Base-by-base conservation (phyloP, 108 stramenopile species). In the Tribonema minus region DNA sequence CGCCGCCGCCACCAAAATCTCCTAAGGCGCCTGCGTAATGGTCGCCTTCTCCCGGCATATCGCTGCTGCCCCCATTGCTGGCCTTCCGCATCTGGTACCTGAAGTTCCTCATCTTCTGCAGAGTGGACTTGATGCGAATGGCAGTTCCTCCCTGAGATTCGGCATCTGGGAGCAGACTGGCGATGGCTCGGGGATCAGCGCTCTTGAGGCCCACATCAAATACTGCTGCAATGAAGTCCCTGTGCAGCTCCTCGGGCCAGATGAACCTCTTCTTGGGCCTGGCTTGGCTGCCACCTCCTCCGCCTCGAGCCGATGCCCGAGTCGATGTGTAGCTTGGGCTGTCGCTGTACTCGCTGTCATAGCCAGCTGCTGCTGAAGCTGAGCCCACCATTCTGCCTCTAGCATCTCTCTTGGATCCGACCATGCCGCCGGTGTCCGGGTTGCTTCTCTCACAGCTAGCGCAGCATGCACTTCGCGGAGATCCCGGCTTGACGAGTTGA, bases 201-300 rank as follows among this genome's bases (percentile, higher is more conserved):
- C 37, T 58, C 64, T 75, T 75, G 2, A 75, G 74, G 1, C 74
- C 74, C 63, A 75, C 61, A 46, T 75, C 74, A 37, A 75, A 75
- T 26, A 75, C 74, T 1, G 74, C 74, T 1, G 74, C 62, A 23
- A 75, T 66, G 54, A 75, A 75, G 64, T 75, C 74, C 36, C 74
- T 41, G 34, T 75, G 74, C 26, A 75, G 64, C 39, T 63, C 61
- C 74, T 73, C 72, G 35, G 72, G 72, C 72, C 72, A 73, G 1
- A 73, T 27, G 72, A 73, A 73, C 28, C 72, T 61, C 61, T 73
- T 73, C 37, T 73, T 73, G 20, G 72, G 72, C 0, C 72, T 20
- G 61, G n/a, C n/a, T n/a, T n/a, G n/a, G n/a, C n/a, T n/a, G n/a
- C n/a, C n/a, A n/a, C n/a, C n/a, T n/a, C n/a, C n/a, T n/a, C n/a